Evolutionary conservation across 805 yeast species (phyloP), one percentile per base, ranked within the genome.

Genomic region (Yarrowia sp.): DNA sequence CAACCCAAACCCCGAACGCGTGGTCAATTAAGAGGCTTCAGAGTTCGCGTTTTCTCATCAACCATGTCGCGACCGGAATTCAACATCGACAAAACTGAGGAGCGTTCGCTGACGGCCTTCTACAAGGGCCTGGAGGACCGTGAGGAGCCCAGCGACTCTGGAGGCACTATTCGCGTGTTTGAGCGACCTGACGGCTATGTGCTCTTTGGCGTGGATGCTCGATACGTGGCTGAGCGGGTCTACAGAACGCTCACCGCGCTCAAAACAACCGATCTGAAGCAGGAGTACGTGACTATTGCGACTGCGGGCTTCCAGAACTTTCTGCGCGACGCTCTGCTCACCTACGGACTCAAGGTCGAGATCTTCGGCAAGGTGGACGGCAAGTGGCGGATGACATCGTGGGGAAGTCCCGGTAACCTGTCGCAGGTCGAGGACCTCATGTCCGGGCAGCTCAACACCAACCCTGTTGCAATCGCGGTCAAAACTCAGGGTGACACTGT

Each of bases 401-500:
- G 44, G 44, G 97, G 97, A 0, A 86, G 96, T 1, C 97, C 98
- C 0, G 99, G 99, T 6, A 92, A 94, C 72, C 75, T 92, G 55
- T 88, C 86, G 63, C 84, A 79, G 42, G 82, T 88, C 49, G 97
- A 89, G 66, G 91, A 87, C 32, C 74, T 90, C 73, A 77, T 90
- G 65, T 76, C 81, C 2, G 75, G 77, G 14, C 60, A 72, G 10
- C 72, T 76, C 24, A 81, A 79, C 31, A 76, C 81, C 38, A 73
- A 78, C 31, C 81, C 86, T 0, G 79, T 86, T 13, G 82, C 86
- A 42, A 80, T 84, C 13, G 83, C 84, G 2, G 71, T 74, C 29
- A 73, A 78, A 27, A 66, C 74, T 0, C 82, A 78, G 8, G 76
- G 76, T 13, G 35, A 53, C 35, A 80, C 78, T 55, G 80, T 94